Conservation (phyloP, 2,329 filamentous ascomycete species). For the Periconia sp. region DNA sequence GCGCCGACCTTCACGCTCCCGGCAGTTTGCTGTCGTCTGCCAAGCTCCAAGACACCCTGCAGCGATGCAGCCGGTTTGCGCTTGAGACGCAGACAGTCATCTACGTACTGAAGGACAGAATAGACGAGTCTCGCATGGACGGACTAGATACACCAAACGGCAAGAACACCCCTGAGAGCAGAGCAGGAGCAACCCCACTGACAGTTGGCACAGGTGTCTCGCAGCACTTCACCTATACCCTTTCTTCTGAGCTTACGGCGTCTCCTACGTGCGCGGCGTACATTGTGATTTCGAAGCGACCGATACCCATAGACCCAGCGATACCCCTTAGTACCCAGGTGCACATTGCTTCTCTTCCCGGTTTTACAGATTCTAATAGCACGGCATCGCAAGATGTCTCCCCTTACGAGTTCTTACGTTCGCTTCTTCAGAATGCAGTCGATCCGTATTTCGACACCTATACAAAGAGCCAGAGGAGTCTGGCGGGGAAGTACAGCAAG, state of each 20-base stretch:
- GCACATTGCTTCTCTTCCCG: conserved; percentile 90
- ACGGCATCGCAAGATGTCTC: conserved; percentile 76
- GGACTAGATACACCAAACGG: conserved; percentile 40
- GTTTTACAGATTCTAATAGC: conserved; percentile 73
- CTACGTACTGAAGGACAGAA: conserved; percentile 86
- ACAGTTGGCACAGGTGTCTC: conserved; percentile 52
- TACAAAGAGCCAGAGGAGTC: conserved; percentile 67
- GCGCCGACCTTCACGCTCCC: conserved; percentile 77
- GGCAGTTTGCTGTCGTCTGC: conserved; percentile 82
- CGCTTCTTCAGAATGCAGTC: conserved; percentile 87
- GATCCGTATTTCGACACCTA: conserved; percentile 98
- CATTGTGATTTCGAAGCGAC: conserved; percentile 87
- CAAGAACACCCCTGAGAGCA: conserved; percentile 20
- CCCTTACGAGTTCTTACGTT: conserved; percentile 91
- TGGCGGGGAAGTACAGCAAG: conserved; percentile 65
- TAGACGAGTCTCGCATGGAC: conserved; percentile 51
- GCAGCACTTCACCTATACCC: conserved; percentile 71
- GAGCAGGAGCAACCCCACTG: conserved; percentile 19
- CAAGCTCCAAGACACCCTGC: conserved; percentile 77
- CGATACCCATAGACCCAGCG: conserved; percentile 82
- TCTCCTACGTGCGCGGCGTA: conserved; percentile 82
- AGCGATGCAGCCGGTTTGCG: conserved; percentile 88
- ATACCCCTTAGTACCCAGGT: conserved; percentile 86
- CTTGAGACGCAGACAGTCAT: conserved; percentile 85
- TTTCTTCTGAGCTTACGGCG: conserved; percentile 82